These are phyloP conservation scores for Nectriaceae sp. DNA, from an alignment of 2,329 filamentous ascomycete species.

Conservation along the genomic window DNA sequence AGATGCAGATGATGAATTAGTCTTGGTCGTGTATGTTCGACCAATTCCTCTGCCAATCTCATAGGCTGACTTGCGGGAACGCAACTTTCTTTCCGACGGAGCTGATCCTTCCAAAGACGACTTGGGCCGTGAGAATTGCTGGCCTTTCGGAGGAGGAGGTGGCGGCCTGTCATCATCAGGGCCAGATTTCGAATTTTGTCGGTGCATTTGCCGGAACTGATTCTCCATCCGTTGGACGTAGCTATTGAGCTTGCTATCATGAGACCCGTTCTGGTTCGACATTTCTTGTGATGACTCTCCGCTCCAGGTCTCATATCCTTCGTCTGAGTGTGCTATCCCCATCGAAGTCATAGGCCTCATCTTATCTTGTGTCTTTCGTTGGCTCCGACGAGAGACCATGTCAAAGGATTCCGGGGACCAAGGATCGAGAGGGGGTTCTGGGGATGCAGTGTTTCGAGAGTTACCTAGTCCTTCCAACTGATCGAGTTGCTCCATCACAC, in stretches of 20 bases:
- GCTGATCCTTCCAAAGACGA: constrained; percentile 54
- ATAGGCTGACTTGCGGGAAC: constrained; percentile 73
- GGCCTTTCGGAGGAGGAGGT: constrained; percentile 63
- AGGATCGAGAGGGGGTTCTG: constrained; percentile 64
- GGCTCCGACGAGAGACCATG: constrained; percentile 41
- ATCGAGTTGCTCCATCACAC: constrained; percentile 92
- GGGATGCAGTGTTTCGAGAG: constrained; percentile 55
- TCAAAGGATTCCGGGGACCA: constrained; percentile 93
- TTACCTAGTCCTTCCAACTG: constrained; percentile 65
- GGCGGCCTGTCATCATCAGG: constrained; percentile 52
- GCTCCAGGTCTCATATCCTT: constrained; percentile 62
- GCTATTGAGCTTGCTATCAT: constrained; percentile 69
- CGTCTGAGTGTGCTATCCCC: constrained; percentile 64
- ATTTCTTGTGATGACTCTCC: constrained; percentile 54
- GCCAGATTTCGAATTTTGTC: constrained; percentile 50
- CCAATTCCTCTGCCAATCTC: constrained; percentile 73
- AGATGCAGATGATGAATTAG: constrained; percentile 78
- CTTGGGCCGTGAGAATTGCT: constrained; percentile 55
- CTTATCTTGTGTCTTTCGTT: constrained; percentile 26
- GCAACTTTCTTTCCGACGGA: constrained; percentile 49
- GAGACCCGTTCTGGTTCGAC: constrained; percentile 42
- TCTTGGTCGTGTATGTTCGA: constrained; percentile 86
- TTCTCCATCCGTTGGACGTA: constrained; percentile 94
- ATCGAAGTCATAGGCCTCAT: constrained; percentile 69
- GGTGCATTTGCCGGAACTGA: constrained; percentile 71